phyloP scores from a whole-genome alignment of 2,329 filamentous ascomycete genomes.

The Aspergillus fijiensis region DNA sequence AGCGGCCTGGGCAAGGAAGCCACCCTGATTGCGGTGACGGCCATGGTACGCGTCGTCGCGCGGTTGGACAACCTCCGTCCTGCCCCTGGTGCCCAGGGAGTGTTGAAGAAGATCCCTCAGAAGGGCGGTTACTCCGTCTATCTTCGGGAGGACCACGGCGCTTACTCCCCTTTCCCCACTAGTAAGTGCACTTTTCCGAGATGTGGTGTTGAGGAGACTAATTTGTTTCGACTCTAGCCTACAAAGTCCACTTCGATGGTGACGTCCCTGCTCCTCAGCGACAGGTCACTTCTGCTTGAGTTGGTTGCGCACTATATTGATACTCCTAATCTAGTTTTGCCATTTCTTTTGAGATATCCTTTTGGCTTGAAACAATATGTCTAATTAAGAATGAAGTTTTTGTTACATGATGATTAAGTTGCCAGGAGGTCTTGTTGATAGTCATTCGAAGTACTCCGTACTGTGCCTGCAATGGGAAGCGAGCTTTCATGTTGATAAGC shows the following conservation, averaged over 20 bases:
- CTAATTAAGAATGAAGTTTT: no score
- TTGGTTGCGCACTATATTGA: background rate
- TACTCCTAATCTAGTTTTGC: background rate
- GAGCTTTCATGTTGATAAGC: no score
- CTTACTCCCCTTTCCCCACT: conserved; percentile 53
- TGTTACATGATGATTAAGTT: no score
- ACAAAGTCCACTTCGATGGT: conserved; percentile 48
- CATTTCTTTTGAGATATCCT: conserved; percentile 4
- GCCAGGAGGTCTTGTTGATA: no score
- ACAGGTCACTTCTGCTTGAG: conserved; percentile 4
- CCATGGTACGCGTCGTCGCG: conserved; percentile 68
- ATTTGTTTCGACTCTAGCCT: conserved; percentile 29
- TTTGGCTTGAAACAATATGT: background rate
- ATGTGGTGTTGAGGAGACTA: conserved; percentile 8
- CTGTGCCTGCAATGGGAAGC: no score
- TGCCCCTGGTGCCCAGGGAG: conserved; percentile 63
- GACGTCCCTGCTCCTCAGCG: conserved; percentile 29
- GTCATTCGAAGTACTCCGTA: no score
- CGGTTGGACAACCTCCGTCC: conserved; percentile 60
- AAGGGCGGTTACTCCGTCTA: conserved; percentile 60
- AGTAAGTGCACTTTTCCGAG: conserved; percentile 28
- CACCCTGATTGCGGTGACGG: conserved; percentile 61
- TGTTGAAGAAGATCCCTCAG: conserved; percentile 64
- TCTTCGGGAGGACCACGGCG: conserved; percentile 65
- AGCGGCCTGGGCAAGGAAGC: conserved; percentile 62